Conservation (phyloP, 2,329 filamentous ascomycete species). For the Monosporascus sp. region DNA sequence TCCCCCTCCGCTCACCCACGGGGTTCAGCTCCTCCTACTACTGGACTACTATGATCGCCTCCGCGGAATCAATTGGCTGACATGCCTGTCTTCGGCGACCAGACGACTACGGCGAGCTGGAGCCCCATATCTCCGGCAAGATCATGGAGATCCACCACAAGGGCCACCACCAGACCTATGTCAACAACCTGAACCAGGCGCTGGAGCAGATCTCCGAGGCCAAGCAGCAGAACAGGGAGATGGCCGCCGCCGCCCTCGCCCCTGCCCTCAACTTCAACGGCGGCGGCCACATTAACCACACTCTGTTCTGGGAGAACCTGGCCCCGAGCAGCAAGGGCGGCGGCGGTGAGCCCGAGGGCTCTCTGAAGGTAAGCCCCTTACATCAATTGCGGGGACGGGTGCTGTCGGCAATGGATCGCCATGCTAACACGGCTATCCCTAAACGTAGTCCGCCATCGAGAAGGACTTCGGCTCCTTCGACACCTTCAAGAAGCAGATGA, state of each 20-base stretch:
- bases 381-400: too few relatives aligned
- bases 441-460: slow-evolving; percentile 44
- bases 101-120: slow-evolving; percentile 97
- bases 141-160: slow-evolving; percentile 85
- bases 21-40: too few relatives aligned
- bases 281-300: slow-evolving; percentile 62
- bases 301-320: slow-evolving; percentile 66
- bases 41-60: too few relatives aligned
- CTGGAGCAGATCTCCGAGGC: slow-evolving; percentile 62
- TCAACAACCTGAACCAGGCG: slow-evolving; percentile 69
- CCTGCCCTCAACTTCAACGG: slow-evolving; percentile 58
- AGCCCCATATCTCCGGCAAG: slow-evolving; percentile 69
- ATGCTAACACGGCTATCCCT: not conserved
- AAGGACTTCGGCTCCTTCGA: slow-evolving; percentile 51
- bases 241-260: slow-evolving; percentile 24
- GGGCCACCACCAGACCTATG: slow-evolving; percentile 79
- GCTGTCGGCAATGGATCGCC: too few relatives aligned
- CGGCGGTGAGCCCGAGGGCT: slow-evolving; percentile 45
- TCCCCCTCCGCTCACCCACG: slow-evolving; percentile 1
- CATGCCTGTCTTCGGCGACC: not conserved
- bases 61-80: too few relatives aligned
- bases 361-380: slow-evolving; percentile 23
- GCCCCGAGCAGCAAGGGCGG: slow-evolving; percentile 34
- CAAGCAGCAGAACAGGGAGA: slow-evolving; percentile 41
- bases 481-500: slow-evolving; percentile 49